Conservation (phyloP, 331 rosid species). For the Cucumis variabilis region DNA sequence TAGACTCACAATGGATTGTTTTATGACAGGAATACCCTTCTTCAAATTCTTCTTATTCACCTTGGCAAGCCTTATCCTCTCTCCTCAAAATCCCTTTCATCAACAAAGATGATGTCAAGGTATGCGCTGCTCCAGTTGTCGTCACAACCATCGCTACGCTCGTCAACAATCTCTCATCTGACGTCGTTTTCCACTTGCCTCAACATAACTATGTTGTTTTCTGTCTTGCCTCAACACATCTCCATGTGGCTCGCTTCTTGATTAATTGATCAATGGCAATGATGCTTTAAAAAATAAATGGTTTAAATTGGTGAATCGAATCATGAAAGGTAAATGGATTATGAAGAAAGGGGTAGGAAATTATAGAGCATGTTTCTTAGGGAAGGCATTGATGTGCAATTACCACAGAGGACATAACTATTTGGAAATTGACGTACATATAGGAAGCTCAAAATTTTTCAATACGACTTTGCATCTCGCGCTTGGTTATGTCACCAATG, state of each 20-base stretch:
- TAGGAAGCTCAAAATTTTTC: conserved; percentile 81
- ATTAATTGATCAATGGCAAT: conserved; percentile 78
- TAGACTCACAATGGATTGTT: too few relatives aligned
- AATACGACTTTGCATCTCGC: conserved; percentile 83
- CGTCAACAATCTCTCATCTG: conserved; percentile 34
- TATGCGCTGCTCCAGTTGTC: conserved; percentile 17
- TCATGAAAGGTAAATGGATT: conserved; percentile 95
- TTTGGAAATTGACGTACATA: conserved; percentile 89
- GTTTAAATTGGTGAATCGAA: conserved; percentile 87
- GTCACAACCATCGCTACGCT: not conserved
- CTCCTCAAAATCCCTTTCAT: conserved; percentile 30
- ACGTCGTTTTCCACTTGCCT: conserved; percentile 35
- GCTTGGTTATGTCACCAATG: conserved; percentile 80
- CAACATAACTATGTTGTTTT: conserved; percentile 12
- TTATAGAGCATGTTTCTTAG: conserved; percentile 79
- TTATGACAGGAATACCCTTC: too few relatives aligned
- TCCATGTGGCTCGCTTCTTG: conserved; percentile 61
- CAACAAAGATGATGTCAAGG: conserved; percentile 36
- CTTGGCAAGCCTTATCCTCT: conserved; percentile 21
- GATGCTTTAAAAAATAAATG: conserved; percentile 78
- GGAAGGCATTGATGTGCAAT: conserved; percentile 84
- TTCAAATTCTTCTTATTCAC: not conserved
- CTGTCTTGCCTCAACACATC: too few relatives aligned
- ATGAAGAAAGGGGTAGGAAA: conserved; percentile 84
- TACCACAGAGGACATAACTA: conserved; percentile 77